These are phyloP conservation scores for Phoma herbarum DNA, from an alignment of 2,329 filamentous ascomycete genomes.

Conservation along the genomic window DNA sequence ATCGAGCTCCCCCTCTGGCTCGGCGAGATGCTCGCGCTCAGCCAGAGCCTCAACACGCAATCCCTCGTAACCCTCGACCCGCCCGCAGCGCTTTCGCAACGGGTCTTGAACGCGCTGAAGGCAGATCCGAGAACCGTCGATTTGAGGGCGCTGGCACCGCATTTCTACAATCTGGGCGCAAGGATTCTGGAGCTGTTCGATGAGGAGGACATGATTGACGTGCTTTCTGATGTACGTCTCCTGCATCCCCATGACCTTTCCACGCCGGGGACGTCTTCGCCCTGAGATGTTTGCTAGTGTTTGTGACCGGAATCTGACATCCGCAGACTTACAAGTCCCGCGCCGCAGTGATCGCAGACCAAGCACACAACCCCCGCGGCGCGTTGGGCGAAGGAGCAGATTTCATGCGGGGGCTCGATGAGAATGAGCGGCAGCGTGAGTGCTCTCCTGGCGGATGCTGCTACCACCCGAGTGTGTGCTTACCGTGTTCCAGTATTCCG, in stretches of 20 bases:
- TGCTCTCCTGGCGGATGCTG: slow-evolving; percentile 7
- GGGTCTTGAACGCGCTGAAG: slow-evolving; percentile 88
- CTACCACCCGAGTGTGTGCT: neutral
- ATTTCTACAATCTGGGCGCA: slow-evolving; percentile 87
- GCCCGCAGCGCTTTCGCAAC: slow-evolving; percentile 76
- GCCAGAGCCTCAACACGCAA: slow-evolving; percentile 48
- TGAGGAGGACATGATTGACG: slow-evolving; percentile 79
- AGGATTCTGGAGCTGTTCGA: slow-evolving; percentile 91
- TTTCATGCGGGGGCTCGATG: slow-evolving; percentile 87
- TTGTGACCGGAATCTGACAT: slow-evolving; percentile 13
- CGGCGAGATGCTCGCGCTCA: slow-evolving; percentile 86
- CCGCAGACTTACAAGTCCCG: slow-evolving; percentile 78
- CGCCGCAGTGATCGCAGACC: slow-evolving; percentile 83
- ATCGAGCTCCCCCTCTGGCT: slow-evolving; percentile 92
- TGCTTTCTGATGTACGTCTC: slow-evolving; percentile 54
- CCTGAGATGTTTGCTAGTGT: no score
- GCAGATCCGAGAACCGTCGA: slow-evolving; percentile 89
- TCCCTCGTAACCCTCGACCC: slow-evolving; percentile 76
- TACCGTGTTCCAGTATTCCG: slow-evolving; percentile 53
- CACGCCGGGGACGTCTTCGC: no score
- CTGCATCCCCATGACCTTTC: no score
- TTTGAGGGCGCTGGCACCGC: slow-evolving; percentile 79
- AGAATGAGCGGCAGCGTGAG: slow-evolving; percentile 79
- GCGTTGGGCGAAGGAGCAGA: slow-evolving; percentile 74
- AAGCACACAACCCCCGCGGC: slow-evolving; percentile 84